A percentile compares a stretch with the other conserved stretches of the same genome.
phyloP scores from a whole-genome alignment of 768 basidiomycete genomes.

The Tephrocybe sp. region DNA sequence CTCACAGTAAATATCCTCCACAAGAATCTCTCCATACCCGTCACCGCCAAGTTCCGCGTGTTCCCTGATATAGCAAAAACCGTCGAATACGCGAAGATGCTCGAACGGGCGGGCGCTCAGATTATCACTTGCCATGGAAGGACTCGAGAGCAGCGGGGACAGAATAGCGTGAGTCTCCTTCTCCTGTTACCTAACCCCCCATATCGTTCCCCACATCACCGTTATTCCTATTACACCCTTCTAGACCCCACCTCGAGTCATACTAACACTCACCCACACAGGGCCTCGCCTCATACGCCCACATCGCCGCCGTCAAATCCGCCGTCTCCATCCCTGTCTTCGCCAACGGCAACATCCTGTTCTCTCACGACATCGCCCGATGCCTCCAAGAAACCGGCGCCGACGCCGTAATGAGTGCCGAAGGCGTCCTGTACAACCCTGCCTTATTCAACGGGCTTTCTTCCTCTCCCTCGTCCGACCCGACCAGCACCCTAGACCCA shows the following conservation, averaged over 20 bases:
- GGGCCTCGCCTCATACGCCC: conserved; percentile 90
- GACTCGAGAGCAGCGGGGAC: conserved; percentile 88
- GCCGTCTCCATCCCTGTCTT: too few species aligned
- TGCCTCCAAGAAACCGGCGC: conserved; percentile 85
- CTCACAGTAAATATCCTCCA: conserved; percentile 91
- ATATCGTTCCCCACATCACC: too few species aligned
- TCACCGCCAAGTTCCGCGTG: too few species aligned
- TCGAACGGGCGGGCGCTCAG: conserved; percentile 93
- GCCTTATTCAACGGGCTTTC: too few species aligned
- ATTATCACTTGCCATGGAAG: too few species aligned
- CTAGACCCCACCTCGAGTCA: not conserved
- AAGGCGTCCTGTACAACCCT: too few species aligned
- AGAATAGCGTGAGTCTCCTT: conserved; percentile 53
- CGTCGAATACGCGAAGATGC: conserved; percentile 93
- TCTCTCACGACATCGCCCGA: too few species aligned
- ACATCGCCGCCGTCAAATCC: too few species aligned
- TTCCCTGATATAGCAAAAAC: conserved; percentile 86
- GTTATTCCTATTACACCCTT: conserved; percentile 7
- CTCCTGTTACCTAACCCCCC: too few species aligned
- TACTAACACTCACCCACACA: conserved; percentile 24
- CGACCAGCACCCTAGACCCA: too few species aligned
- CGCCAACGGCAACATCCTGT: too few species aligned
- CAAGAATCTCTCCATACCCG: conserved; percentile 70
- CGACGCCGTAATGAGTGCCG: conserved; percentile 94
- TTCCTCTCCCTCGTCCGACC: too few species aligned